Evolutionary conservation across 192 early-diverging fungal genomes (phyloP).

Genomic region (Dissophora ornata): DNA sequence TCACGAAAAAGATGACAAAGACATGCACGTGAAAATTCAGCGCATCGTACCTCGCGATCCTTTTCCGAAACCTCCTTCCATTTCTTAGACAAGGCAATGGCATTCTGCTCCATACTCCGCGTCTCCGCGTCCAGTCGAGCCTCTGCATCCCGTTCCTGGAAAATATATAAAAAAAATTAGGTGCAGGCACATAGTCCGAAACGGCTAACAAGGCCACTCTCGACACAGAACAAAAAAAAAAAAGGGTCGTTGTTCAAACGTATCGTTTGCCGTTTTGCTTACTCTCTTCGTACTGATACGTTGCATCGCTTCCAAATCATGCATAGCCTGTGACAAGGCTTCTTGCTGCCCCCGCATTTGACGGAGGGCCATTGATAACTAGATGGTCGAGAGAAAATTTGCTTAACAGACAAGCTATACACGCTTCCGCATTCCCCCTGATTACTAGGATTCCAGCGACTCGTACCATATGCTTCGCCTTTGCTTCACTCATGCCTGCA

Average conservation of each 20-base stretch:
- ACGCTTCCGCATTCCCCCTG: not conserved
- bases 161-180: not conserved
- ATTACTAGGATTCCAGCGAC: not conserved
- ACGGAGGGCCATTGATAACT: conserved; percentile 34
- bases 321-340: conserved; percentile 4
- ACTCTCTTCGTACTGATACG: conserved; percentile 29
- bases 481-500: conserved; percentile 16
- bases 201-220: not conserved
- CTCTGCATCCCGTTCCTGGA: conserved; percentile 39
- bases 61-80: conserved; percentile 38
- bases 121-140: conserved; percentile 35
- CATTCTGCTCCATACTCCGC: conserved; percentile 27
- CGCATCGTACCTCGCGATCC: conserved; percentile 31
- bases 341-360: conserved; percentile 30
- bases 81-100: conserved; percentile 22
- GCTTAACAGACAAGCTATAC: not conserved
- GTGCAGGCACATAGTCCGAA: not conserved
- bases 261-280: not conserved
- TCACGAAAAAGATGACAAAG: not conserved
- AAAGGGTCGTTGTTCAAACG: no score
- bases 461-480: conserved; percentile 33
- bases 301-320: conserved; percentile 28
- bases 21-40: not conserved
- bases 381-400: not conserved
- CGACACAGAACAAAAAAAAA: not conserved